phyloP scores from a whole-genome alignment of 2,329 filamentous ascomycete genomes.

The Fusarium algeriense region DNA sequence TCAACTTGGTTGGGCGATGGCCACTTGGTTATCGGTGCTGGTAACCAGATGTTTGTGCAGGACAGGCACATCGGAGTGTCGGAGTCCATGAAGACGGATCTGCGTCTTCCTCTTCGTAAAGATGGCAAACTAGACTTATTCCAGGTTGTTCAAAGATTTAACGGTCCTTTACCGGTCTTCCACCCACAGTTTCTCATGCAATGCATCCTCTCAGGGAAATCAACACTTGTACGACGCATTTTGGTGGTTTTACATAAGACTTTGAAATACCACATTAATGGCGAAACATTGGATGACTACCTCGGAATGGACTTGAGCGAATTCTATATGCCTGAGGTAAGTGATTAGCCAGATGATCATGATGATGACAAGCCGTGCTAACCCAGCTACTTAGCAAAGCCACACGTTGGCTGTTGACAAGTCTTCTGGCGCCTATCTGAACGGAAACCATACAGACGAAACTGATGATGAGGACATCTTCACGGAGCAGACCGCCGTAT shows the following conservation, averaged over 20 bases:
- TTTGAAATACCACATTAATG: constrained; percentile 85
- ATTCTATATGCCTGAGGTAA: constrained; percentile 61
- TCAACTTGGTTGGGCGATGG: constrained; percentile 91
- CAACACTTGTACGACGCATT: constrained; percentile 76
- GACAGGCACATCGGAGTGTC: constrained; percentile 78
- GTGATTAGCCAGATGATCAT: constrained; percentile 5
- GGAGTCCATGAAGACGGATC: constrained; percentile 67
- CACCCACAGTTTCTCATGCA: constrained; percentile 93
- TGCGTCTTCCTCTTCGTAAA: constrained; percentile 62
- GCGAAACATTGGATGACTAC: constrained; percentile 83
- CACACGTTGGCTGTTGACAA: constrained; percentile 44
- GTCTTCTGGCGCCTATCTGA: constrained; percentile 55
- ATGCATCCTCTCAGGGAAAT: constrained; percentile 85
- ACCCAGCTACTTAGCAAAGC: constrained; percentile 30
- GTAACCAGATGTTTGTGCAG: constrained; percentile 90
- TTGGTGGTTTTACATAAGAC: constrained; percentile 78
- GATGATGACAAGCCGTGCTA: neutral
- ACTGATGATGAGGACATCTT: constrained; percentile 73
- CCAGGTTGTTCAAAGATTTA: constrained; percentile 83
- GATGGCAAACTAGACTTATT: constrained; percentile 77
- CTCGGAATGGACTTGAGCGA: constrained; percentile 73
- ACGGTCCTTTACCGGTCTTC: constrained; percentile 88
- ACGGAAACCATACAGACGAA: constrained; percentile 51
- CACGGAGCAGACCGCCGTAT: constrained; percentile 75
- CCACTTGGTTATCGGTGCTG: constrained; percentile 86